Percentiles rank a stretch among this genome's conserved stretches.
Conservation (phyloP, 73 alveolate species). For the Tetrahymena malaccensis region DNA sequence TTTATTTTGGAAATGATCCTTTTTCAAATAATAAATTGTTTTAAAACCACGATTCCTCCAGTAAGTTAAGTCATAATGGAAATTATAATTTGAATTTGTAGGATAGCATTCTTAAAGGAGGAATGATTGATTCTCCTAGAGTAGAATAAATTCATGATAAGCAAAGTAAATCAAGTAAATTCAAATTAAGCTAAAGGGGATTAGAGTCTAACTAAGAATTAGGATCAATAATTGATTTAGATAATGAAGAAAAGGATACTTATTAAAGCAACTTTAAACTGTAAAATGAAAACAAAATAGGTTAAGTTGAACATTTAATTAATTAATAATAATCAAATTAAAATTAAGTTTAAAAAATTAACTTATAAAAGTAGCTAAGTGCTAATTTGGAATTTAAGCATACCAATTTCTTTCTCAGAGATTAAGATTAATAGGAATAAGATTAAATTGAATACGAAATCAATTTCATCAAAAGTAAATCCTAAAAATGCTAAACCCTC, state of each 20-base stretch:
- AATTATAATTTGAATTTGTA: background rate
- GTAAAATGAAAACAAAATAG: background rate
- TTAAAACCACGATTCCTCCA: background rate
- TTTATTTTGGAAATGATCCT: background rate
- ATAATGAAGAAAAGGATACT: background rate
- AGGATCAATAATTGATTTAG: background rate
- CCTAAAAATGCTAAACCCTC: background rate
- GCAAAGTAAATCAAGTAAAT: background rate
- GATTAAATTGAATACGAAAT: background rate
- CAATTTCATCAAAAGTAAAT: background rate
- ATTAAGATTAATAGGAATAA: background rate
- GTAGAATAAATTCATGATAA: background rate
- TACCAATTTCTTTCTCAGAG: background rate
- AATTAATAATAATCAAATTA: background rate
- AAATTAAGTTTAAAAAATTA: too few species aligned
- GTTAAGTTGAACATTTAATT: background rate
- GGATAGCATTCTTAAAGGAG: background rate
- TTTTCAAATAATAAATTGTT: background rate
- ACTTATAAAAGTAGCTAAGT: background rate
- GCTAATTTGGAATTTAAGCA: background rate
- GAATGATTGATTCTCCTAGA: background rate
- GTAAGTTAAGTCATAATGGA: background rate
- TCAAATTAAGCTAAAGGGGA: background rate
- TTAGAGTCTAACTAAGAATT: background rate
- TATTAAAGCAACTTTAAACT: background rate